Conservation (phyloP, 1,284 basidiomycete genomes). For the Afroboletus lepidellus region DNA sequence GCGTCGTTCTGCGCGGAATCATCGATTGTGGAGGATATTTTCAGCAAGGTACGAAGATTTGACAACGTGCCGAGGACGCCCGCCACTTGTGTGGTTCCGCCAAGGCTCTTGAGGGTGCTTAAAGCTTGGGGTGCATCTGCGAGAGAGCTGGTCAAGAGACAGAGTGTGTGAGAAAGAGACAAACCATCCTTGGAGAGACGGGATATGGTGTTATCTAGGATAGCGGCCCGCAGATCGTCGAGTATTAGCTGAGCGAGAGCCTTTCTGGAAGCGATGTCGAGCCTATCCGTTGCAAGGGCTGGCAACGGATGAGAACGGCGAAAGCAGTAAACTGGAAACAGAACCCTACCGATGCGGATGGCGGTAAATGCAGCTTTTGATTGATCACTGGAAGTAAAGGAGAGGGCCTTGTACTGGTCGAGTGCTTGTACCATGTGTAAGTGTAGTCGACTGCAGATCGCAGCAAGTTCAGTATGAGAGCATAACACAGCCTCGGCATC, state of each 20-base stretch:
- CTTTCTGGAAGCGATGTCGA: conserved; percentile 42
- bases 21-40: conserved; percentile 55
- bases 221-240: conserved; percentile 51
- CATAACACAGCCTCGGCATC: conserved; percentile 19
- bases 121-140: conserved; percentile 64
- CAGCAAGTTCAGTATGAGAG: not conserved
- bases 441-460: not conserved
- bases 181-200: conserved; percentile 55
- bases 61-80: conserved; percentile 52
- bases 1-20: conserved; percentile 50
- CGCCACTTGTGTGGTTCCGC: conserved; percentile 70
- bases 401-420: conserved; percentile 21
- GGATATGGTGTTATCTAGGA: conserved; percentile 38
- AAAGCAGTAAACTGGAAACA: conserved; percentile 7
- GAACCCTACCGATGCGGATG: conserved; percentile 17
- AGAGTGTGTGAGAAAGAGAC: conserved; percentile 13
- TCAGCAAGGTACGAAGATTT: conserved; percentile 55
- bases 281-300: conserved; percentile 16
- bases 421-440: conserved; percentile 21
- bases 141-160: conserved; percentile 1
- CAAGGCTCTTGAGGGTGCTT: conserved; percentile 72
- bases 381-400: conserved; percentile 10
- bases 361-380: conserved; percentile 7
- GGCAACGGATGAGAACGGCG: conserved; percentile 2
- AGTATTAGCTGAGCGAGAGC: conserved; percentile 57